Evolutionary conservation across 2,329 filamentous ascomycete genomes (phyloP), one percentile per base, ranked within the genome.

Genomic region (Neonectria sp.): DNA sequence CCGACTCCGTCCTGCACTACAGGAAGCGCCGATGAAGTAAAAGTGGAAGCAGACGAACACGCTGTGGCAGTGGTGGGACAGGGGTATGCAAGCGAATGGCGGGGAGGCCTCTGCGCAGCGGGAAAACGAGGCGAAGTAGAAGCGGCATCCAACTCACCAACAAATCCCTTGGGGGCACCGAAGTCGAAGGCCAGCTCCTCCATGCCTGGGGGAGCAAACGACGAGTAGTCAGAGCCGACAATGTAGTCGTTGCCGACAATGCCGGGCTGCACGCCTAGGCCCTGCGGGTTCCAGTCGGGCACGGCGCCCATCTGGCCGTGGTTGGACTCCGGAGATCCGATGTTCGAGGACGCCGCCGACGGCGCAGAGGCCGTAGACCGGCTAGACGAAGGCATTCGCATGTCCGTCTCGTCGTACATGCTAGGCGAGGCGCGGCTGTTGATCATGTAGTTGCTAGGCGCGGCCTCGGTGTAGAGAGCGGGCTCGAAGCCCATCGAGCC

Each of bases 241-340:
- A 87, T 83, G 77, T 86, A 87, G 76, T 85, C 83, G 67, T 87
- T 83, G 72, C 86, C 85, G 57, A 93, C 88, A 68, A 94, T 92
- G 75, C 85, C 82, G 33, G 91, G 91, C 71, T 87, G 89, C 62
- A 92, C 83, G 57, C 86, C 88, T 40, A 92, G 82, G 60, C 86
- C 86, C 58, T 78, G 75, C 24, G 84, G 80, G 71, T 85, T 79
- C 89, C 90, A 93, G 67, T 90, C 88, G 52, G 89, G 84, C 57
- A 89, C 85, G 73, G 84, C 83, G 68, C 88, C 88, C 70, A 87
- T 80, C 71, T 88, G 88, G 63, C 86, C 86, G 74, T 88, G 86
- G 69, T 88, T 86, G 2, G 90, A 91, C 74, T 90, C 88, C 29
- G 91, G 91, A 25, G 91, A 93, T 63, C 90, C 90, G 68, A 91